These are phyloP conservation scores for Symbiodinium natans DNA, from an alignment of 73 alveolate species.

Conservation along the genomic window DNA sequence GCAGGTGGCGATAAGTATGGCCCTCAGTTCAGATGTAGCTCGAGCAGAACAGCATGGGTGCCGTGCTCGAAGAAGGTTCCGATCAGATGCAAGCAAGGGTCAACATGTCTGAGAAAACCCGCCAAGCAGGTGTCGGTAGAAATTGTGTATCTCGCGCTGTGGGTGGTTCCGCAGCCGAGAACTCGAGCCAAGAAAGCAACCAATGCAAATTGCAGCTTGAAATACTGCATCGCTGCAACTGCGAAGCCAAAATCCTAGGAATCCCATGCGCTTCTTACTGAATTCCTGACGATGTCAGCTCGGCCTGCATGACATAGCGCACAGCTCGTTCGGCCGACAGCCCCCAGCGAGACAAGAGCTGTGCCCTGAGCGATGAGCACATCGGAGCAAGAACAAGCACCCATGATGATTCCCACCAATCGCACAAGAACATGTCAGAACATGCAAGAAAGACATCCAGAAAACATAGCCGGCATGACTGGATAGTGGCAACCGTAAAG, in stretches of 20 bases:
- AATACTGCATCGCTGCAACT: too few relatives aligned
- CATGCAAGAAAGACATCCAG: neutral
- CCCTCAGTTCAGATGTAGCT: neutral
- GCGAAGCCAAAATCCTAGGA: too few relatives aligned
- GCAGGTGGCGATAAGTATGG: conserved; percentile 91
- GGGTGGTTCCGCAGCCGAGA: neutral
- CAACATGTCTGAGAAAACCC: conserved; percentile 18
- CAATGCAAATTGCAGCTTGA: too few relatives aligned
- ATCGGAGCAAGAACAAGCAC: neutral
- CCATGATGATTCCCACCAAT: neutral
- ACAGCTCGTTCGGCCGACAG: conserved; percentile 45
- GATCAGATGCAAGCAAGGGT: neutral
- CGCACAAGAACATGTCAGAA: neutral
- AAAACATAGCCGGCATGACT: too few relatives aligned
- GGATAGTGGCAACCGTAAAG: too few relatives aligned
- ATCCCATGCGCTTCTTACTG: too few relatives aligned
- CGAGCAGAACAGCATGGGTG: neutral
- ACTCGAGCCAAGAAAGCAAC: neutral
- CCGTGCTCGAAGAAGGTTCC: neutral
- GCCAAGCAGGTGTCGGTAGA: conserved; percentile 77
- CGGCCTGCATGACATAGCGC: conserved; percentile 77
- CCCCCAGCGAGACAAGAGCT: conserved; percentile 56
- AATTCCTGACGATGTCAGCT: too few relatives aligned
- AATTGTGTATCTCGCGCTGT: neutral
- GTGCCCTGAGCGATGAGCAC: neutral